These are phyloP conservation scores for Pilaira anomala DNA, from an alignment of 192 early-diverging fungal species.

Conservation along the genomic window DNA sequence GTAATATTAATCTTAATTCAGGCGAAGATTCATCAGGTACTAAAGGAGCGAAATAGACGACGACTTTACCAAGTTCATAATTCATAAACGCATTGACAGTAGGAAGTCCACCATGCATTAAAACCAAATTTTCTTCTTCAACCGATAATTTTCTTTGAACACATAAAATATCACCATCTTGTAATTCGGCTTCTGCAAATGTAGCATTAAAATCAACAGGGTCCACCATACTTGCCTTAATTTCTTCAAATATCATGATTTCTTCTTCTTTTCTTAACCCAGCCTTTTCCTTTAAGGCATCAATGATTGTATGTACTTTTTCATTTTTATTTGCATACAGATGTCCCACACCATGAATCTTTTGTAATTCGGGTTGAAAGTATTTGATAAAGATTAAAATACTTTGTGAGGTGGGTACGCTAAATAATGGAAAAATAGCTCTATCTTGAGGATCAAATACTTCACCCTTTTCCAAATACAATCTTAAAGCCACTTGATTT, in stretches of 20 bases:
- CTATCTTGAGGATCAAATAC: slow-evolving; percentile 10
- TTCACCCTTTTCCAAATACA: slow-evolving; percentile 46
- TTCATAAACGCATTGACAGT: slow-evolving; percentile 77
- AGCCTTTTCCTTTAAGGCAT: slow-evolving; percentile 49
- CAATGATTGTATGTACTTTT: slow-evolving; percentile 62
- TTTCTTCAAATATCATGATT: slow-evolving; percentile 65
- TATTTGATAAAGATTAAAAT: slow-evolving; percentile 84
- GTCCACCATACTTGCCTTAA: slow-evolving; percentile 93
- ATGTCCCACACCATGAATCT: slow-evolving; percentile 58
- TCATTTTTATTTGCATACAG: slow-evolving; percentile 47
- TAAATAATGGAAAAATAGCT: slow-evolving; percentile 18
- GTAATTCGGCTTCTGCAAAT: slow-evolving; percentile 77
- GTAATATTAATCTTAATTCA: slow-evolving; percentile 44
- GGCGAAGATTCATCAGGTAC: slow-evolving; percentile 33
- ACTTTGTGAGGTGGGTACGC: slow-evolving; percentile 13
- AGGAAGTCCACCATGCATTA: slow-evolving; percentile 35
- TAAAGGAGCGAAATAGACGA: slow-evolving; percentile 69
- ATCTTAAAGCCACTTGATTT: slow-evolving; percentile 40
- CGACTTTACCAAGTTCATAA: slow-evolving; percentile 61
- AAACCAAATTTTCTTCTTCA: slow-evolving; percentile 36
- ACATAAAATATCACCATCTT: slow-evolving; percentile 92
- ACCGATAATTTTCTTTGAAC: slow-evolving; percentile 62
- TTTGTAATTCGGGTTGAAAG: slow-evolving; percentile 63
- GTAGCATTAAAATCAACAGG: slow-evolving; percentile 58
- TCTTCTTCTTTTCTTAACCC: slow-evolving; percentile 54